Percentiles rank a stretch among this genome's conserved stretches.
Evolutionary conservation across 2,329 filamentous ascomycete species (phyloP).

Genomic region (Fusarium oligoseptatum): DNA sequence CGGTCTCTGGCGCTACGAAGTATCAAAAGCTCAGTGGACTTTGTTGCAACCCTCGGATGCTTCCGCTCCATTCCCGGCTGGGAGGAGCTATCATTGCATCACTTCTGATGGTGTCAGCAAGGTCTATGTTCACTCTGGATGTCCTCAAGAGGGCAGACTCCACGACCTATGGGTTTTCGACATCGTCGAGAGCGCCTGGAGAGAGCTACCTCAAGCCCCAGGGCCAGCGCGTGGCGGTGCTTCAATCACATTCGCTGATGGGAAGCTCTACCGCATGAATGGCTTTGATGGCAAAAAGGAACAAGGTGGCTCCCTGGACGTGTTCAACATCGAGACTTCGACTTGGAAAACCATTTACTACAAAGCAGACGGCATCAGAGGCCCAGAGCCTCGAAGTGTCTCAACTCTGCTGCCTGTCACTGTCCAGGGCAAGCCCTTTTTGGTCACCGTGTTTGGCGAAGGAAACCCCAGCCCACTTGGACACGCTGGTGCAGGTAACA

Average conservation of each 20-base stretch:
- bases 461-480: conserved; percentile 53
- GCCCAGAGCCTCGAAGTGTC: conserved; percentile 52
- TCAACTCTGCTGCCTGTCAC: conserved; percentile 44
- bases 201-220: conserved; percentile 64
- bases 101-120: conserved; percentile 55
- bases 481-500: conserved; percentile 57
- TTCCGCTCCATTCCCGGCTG: conserved; percentile 55
- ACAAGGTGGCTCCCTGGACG: conserved; percentile 69
- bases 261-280: conserved; percentile 70
- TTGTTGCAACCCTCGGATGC: conserved; percentile 55
- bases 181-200: conserved; percentile 62
- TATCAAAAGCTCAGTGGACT: conserved; percentile 55
- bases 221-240: conserved; percentile 57
- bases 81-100: conserved; percentile 69
- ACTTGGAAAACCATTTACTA: conserved; percentile 46
- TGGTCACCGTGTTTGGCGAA: conserved; percentile 58
- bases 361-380: conserved; percentile 44
- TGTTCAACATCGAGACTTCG: conserved; percentile 49
- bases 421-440: conserved; percentile 36
- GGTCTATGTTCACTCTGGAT: conserved; percentile 73
- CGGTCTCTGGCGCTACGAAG: conserved; percentile 67
- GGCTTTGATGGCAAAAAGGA: conserved; percentile 74
- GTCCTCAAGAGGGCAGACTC: conserved; percentile 67
- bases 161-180: conserved; percentile 73
- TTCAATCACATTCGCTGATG: conserved; percentile 56